These are phyloP conservation scores for Anastatica hierochuntica DNA, from an alignment of 345 rosid species.

Conservation along the genomic window DNA sequence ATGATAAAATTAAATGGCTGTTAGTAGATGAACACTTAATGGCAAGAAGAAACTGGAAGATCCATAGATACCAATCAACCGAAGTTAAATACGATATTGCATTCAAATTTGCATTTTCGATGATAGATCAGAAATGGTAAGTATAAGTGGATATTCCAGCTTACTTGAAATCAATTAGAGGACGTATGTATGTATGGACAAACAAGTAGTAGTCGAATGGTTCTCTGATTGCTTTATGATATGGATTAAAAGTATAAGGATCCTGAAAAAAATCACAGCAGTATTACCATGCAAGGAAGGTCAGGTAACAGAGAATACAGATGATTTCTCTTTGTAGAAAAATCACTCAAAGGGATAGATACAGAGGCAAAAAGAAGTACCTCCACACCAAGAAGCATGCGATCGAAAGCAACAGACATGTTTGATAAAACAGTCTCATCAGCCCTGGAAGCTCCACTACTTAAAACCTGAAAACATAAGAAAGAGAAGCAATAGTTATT, in stretches of 20 bases:
- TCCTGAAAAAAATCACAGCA: conserved; percentile 44
- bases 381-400: conserved; percentile 73
- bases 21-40: conserved; percentile 4
- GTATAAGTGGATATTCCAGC: conserved; percentile 8
- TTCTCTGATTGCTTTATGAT: conserved; percentile 78
- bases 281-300: too few relatives aligned
- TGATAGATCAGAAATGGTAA: not conserved
- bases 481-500: not conserved
- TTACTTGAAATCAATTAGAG: conserved; percentile 79
- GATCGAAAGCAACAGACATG: conserved; percentile 74
- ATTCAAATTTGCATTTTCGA: not conserved
- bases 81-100: not conserved
- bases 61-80: not conserved
- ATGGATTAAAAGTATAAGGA: conserved; percentile 59
- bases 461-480: conserved; percentile 42
- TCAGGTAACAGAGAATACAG: too few relatives aligned
- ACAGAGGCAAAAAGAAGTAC: conserved; percentile 31
- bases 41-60: conserved; percentile 9
- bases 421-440: conserved; percentile 60
- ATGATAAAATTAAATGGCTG: conserved; percentile 2
- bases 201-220: conserved; percentile 92
- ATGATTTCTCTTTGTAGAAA: not conserved
- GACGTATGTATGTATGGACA: conserved; percentile 90
- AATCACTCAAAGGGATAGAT: too few relatives aligned
- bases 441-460: conserved; percentile 59